These are phyloP conservation scores for Acrocalymma vagum DNA, from an alignment of 2,329 filamentous ascomycete genomes.

Conservation along the genomic window DNA sequence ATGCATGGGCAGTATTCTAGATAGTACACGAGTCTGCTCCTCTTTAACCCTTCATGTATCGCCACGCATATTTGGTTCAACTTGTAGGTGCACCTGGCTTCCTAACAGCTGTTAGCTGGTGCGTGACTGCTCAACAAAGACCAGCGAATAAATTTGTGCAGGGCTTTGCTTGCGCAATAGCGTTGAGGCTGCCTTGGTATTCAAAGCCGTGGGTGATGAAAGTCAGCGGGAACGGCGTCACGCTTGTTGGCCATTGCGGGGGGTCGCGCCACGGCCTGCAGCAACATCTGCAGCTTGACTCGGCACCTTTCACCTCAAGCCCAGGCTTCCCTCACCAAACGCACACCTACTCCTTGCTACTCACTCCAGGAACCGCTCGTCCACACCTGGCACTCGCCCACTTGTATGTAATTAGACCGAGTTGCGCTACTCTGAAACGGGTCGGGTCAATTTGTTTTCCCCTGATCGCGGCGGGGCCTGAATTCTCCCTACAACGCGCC, in stretches of 20 bases:
- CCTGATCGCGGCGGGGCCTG: constrained; percentile 42
- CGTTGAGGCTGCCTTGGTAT: no score
- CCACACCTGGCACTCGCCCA: constrained; percentile 4
- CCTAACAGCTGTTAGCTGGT: no score
- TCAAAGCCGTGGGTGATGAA: neutral
- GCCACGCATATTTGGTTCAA: no score
- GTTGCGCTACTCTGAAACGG: constrained; percentile 26
- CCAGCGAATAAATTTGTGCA: no score
- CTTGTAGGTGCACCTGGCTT: no score
- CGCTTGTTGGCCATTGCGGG: constrained; percentile 20
- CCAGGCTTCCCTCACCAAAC: constrained; percentile 1
- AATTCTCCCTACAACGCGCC: constrained; percentile 41
- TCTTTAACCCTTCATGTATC: neutral
- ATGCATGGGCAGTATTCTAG: constrained; percentile 17
- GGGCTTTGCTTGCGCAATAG: no score
- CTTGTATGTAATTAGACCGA: constrained; percentile 15
- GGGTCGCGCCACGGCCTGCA: constrained; percentile 30
- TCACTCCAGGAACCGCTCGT: no score
- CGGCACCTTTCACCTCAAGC: no score
- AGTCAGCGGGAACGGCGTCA: constrained; percentile 20
- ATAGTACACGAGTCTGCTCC: constrained; percentile 8
- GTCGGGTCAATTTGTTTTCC: constrained; percentile 32
- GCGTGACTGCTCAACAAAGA: no score
- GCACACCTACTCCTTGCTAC: neutral
- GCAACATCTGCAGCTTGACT: constrained; percentile 24